Percentiles rank a stretch among this genome's conserved stretches.
These are phyloP conservation scores for Aspergillus ibericus DNA, from an alignment of 2,329 filamentous ascomycete species.

Conservation along the genomic window DNA sequence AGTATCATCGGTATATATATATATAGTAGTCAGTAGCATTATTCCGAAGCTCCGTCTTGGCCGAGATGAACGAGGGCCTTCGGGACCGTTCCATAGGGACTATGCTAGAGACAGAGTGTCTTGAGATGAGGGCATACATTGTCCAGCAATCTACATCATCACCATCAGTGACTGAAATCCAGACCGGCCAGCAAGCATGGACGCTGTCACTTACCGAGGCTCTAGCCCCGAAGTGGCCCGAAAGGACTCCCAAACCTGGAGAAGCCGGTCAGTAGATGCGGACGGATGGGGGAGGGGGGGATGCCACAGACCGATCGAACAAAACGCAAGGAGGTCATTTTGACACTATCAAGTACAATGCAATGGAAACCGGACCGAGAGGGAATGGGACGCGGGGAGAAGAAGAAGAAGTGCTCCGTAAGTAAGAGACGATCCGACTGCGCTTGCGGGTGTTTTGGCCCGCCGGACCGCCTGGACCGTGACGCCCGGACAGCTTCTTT, in stretches of 20 bases:
- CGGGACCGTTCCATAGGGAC: neutral
- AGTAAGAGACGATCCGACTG: conserved; percentile 27
- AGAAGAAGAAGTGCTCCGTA: neutral
- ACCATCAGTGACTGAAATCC: conserved; percentile 4
- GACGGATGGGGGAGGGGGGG: neutral
- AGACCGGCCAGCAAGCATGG: neutral
- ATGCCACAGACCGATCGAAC: conserved; percentile 60
- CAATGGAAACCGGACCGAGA: too few relatives aligned
- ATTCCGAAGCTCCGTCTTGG: too few relatives aligned
- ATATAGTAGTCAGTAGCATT: neutral
- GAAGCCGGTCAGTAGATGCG: conserved; percentile 20
- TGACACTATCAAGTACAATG: neutral
- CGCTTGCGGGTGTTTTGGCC: conserved; percentile 29
- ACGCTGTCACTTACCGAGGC: conserved; percentile 63
- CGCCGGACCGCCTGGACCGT: conserved; percentile 23
- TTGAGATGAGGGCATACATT: conserved; percentile 35
- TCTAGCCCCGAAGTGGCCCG: conserved; percentile 82
- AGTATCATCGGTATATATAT: neutral
- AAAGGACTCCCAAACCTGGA: conserved; percentile 81
- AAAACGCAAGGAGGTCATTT: conserved; percentile 60
- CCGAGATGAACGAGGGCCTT: neutral
- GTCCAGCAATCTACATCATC: conserved; percentile 33
- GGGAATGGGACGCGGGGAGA: neutral
- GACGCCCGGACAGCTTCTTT: neutral
- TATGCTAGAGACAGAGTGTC: neutral